A percentile compares a stretch with the other conserved stretches of the same genome.
These are phyloP conservation scores for Pleurotus tuoliensis DNA, from an alignment of 768 basidiomycete species.

Conservation along the genomic window DNA sequence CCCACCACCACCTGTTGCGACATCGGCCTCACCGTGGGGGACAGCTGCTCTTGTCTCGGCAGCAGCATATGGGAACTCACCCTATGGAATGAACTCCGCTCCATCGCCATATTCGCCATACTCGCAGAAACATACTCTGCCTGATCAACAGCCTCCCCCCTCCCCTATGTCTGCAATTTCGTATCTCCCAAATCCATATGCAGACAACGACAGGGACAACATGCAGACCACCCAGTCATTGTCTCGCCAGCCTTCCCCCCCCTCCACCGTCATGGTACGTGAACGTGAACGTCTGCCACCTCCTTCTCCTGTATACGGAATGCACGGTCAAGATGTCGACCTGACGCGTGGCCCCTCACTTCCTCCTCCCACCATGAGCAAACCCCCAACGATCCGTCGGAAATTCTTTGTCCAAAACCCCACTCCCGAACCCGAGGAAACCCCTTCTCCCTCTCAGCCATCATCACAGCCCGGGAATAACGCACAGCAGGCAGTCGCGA, in stretches of 20 bases:
- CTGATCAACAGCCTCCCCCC: background rate
- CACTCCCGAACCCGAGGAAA: background rate
- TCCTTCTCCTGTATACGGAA: constrained; percentile 1
- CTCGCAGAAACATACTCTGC: background rate
- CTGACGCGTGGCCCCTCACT: background rate
- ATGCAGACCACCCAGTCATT: background rate
- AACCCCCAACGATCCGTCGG: background rate
- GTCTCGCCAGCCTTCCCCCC: background rate
- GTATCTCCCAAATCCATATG: constrained; percentile 1
- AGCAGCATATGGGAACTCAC: background rate
- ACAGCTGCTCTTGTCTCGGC: background rate
- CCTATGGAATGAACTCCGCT: too few species aligned
- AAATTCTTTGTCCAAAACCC: constrained; percentile 2
- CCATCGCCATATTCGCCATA: background rate
- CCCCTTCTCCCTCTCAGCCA: background rate
- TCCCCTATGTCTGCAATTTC: constrained; percentile 1
- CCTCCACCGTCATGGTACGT: background rate
- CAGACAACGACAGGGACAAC: background rate
- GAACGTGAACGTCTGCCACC: background rate
- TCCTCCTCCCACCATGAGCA: background rate
- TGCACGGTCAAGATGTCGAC: constrained; percentile 5
- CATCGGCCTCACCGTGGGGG: background rate
- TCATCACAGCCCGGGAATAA: background rate
- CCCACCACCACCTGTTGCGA: constrained; percentile 1
- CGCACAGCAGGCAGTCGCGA: background rate